phyloP scores from a whole-genome alignment of 129 eudicot genomes.

The Silybum marianum region DNA sequence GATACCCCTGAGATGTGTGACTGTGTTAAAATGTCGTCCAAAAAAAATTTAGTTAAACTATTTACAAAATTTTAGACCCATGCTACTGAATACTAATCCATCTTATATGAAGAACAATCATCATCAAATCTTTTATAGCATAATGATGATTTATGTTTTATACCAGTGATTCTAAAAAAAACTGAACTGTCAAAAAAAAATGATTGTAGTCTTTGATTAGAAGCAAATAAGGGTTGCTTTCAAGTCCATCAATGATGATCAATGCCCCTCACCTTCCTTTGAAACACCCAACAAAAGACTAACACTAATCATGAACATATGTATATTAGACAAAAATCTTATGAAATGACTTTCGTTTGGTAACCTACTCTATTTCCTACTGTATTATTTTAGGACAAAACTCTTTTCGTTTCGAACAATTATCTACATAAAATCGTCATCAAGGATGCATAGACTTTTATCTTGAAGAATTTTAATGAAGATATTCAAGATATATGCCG shows the following conservation, averaged over 20 bases:
- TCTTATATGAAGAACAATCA: not conserved
- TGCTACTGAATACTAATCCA: no score
- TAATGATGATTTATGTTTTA: not conserved
- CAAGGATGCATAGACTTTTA: not conserved
- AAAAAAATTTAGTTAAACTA: no score
- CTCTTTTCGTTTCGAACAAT: not conserved
- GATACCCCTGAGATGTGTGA: no score
- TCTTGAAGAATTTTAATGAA: not conserved
- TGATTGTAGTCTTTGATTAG: constrained; percentile 34
- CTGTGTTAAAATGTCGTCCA: no score
- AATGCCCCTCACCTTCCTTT: constrained; percentile 32
- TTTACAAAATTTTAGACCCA: no score
- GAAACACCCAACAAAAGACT: constrained; percentile 21
- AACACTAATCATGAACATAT: constrained; percentile 27
- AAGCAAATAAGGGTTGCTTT: constrained; percentile 34
- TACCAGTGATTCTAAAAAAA: not conserved
- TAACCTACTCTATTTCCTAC: not conserved
- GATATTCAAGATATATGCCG: not conserved
- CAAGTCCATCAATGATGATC: constrained; percentile 29
- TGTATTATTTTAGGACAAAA: not conserved
- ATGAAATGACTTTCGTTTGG: not conserved
- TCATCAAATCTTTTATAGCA: not conserved
- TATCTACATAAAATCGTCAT: not conserved
- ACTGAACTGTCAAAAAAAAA: not conserved
- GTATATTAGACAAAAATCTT: not conserved